Evolutionary conservation across 23 red algal genomes (phyloP), one percentile per base, ranked within the genome.

Genomic region (Agarophyton chilense): DNA sequence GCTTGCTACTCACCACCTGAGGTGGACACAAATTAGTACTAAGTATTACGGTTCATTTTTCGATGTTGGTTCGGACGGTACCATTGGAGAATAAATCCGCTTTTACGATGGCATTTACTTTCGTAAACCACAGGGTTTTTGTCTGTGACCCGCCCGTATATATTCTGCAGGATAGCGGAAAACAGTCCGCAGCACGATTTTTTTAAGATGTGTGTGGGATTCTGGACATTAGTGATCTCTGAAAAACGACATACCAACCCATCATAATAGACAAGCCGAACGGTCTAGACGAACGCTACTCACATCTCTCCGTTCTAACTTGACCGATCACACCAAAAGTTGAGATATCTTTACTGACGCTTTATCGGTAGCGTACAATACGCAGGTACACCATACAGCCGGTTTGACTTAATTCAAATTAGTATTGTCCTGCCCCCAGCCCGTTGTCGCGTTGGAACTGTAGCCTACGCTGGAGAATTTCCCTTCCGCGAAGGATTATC

Each of bases 131-230:
- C 74, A 79, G 1, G 79, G 32, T 83, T 1, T 66, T 83, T 29
- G 31, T 21, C 29, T 66, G 66, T 24, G 79, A 33, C 7, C 51
- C 54, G 21, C 34, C 79, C 0, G 31, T 64, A 5, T 14, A 51
- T 29, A 11, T 62, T 1, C 24, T 83, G 1, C 44, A 54, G 1
- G 56, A 83, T 35, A 83, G 42, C 41, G 79, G 58, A 19, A 2
- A 24, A 7, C 26, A 84, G 81, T 68, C 70, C 18, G 29, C 58
- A 21, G 34, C 81, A 10, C 35, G 36, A 34, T 84, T 67, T 32
- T 84, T 84, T 52, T 34, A 47, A 28, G 57, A 52, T n/a, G 56
- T 84, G 12, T 84, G 81, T 33, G 19, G 53, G 16, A 65, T 84
- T 10, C 58, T 84, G 8, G 53, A 67, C 14, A 66, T 84, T 10